Evolutionary conservation across 2,329 filamentous ascomycete genomes (phyloP).

Genomic region (Didymella glomerata): DNA sequence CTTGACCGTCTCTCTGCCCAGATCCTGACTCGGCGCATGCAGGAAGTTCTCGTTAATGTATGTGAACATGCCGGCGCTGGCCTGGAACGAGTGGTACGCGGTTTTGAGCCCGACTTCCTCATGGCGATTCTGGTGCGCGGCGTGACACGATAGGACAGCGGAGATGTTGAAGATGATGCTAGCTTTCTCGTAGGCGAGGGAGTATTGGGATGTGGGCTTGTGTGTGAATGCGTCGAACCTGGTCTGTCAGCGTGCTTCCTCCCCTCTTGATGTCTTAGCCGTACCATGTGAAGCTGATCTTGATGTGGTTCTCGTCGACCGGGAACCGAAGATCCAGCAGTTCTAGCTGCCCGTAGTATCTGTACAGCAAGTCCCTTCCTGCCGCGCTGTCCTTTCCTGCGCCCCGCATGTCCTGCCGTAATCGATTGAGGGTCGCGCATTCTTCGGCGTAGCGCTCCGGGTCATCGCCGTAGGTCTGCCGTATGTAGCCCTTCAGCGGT

Average conservation of each 20-base stretch:
- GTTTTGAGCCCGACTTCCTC: slow-evolving; percentile 95
- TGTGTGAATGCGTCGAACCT: slow-evolving; percentile 99
- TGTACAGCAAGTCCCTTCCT: slow-evolving; percentile 89
- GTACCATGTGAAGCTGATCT: slow-evolving; percentile 98
- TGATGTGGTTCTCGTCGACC: slow-evolving; percentile 98
- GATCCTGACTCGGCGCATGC: slow-evolving; percentile 93
- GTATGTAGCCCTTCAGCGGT: slow-evolving; percentile 92
- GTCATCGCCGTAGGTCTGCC: slow-evolving; percentile 93
- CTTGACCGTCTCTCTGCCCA: slow-evolving; percentile 95
- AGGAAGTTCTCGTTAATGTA: slow-evolving; percentile 99
- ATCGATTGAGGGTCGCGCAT: slow-evolving; percentile 89
- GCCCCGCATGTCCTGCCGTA: slow-evolving; percentile 98
- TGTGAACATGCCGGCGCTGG: slow-evolving; percentile 98
- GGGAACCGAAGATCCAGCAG: slow-evolving; percentile 93
- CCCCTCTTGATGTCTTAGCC: slow-evolving; percentile 23
- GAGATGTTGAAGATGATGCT: slow-evolving; percentile 99
- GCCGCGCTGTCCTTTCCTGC: slow-evolving; percentile 96
- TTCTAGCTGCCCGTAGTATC: slow-evolving; percentile 98
- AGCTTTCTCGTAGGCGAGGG: slow-evolving; percentile 95
- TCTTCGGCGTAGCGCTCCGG: slow-evolving; percentile 95
- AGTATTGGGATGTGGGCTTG: slow-evolving; percentile 96
- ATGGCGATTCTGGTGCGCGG: slow-evolving; percentile 87
- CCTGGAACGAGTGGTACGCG: slow-evolving; percentile 97
- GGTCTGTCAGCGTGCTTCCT: slow-evolving; percentile 34
- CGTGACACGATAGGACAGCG: slow-evolving; percentile 94